A percentile compares a stretch with the other conserved stretches of the same genome.
Conservation (phyloP, 495 filamentous ascomycete genomes). For the Penicillium steckii region DNA sequence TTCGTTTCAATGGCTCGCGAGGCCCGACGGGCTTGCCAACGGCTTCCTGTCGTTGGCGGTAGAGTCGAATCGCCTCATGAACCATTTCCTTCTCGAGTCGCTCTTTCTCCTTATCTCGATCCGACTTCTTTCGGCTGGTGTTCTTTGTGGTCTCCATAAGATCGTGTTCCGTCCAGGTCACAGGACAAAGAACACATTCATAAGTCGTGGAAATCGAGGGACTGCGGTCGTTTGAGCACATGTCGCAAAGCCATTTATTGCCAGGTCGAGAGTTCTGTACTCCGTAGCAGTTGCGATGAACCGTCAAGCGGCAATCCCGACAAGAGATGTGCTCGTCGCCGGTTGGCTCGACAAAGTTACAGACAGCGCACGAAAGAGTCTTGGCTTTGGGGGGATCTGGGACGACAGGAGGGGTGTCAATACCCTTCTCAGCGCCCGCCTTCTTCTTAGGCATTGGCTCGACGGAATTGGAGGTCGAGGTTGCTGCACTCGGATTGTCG, state of each 20-base stretch:
- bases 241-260: constrained; percentile 92
- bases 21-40: constrained; percentile 77
- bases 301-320: constrained; percentile 81
- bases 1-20: constrained; percentile 89
- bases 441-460: constrained; percentile 63
- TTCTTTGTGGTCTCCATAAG: constrained; percentile 82
- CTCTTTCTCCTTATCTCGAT: constrained; percentile 88
- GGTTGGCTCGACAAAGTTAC: constrained; percentile 66
- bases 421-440: constrained; percentile 48
- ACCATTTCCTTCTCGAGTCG: constrained; percentile 78
- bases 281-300: constrained; percentile 94
- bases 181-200: constrained; percentile 87
- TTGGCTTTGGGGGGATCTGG: constrained; percentile 76
- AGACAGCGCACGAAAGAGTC: constrained; percentile 81
- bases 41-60: constrained; percentile 78
- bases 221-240: constrained; percentile 88
- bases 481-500: constrained; percentile 49
- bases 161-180: constrained; percentile 69
- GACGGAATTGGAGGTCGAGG: constrained; percentile 45
- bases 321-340: constrained; percentile 76
- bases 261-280: constrained; percentile 65
- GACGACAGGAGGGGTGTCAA: constrained; percentile 56
- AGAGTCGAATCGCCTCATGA: constrained; percentile 68
- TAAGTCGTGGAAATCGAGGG: constrained; percentile 85
- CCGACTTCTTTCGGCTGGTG: constrained; percentile 88